phyloP scores from a whole-genome alignment of 1,284 basidiomycete species.

The Ustilago nuda region DNA sequence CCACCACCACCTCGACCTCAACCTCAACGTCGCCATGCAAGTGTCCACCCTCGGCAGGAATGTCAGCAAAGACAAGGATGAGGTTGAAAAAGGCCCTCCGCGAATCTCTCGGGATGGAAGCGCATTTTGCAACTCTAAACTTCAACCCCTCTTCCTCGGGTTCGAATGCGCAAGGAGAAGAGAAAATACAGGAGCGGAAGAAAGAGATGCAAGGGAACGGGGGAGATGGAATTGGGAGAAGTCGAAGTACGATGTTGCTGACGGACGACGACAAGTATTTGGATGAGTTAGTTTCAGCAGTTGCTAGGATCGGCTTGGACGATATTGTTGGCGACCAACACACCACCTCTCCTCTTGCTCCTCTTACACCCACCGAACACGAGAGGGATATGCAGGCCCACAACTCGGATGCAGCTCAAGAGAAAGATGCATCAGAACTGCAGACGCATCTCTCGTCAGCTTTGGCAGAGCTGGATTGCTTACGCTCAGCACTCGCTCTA shows the following conservation, averaged over 20 bases:
- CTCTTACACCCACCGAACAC: too few species aligned
- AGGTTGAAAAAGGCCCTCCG: constrained; percentile 31
- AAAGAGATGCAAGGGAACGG: background rate
- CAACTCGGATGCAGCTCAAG: background rate
- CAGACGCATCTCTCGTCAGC: constrained; percentile 14
- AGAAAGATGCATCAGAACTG: background rate
- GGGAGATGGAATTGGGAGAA: constrained; percentile 6
- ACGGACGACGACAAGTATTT: constrained; percentile 39
- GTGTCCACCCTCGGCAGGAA: constrained; percentile 22
- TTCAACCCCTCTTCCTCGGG: background rate
- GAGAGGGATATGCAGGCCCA: too few species aligned
- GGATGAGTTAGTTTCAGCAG: constrained; percentile 37
- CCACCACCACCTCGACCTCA: constrained; percentile 14
- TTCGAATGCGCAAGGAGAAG: background rate
- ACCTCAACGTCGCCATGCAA: constrained; percentile 11
- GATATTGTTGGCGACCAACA: constrained; percentile 18
- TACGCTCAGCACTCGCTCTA: constrained; percentile 10
- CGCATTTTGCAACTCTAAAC: constrained; percentile 29
- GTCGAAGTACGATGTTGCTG: constrained; percentile 31
- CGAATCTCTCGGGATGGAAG: constrained; percentile 38
- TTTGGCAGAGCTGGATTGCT: constrained; percentile 1
- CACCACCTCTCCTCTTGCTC: background rate
- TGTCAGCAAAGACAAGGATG: constrained; percentile 33
- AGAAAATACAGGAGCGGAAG: background rate
- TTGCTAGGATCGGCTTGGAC: constrained; percentile 34